Percentiles rank a stretch among this genome's conserved stretches.
phyloP scores from a whole-genome alignment of 257 asterid species.

The Linderniella brevidens region DNA sequence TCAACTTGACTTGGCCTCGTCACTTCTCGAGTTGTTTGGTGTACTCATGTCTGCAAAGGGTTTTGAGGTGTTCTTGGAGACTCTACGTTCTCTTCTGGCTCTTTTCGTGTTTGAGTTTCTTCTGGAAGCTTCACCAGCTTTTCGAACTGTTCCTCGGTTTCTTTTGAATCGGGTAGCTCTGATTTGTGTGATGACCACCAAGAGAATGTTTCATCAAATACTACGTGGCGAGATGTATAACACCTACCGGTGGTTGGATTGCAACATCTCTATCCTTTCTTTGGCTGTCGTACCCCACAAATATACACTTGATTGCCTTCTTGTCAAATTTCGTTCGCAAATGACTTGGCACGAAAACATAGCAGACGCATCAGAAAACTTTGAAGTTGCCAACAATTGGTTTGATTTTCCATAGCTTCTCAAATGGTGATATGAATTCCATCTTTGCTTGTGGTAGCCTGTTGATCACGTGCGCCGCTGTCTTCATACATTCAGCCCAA shows the following conservation, averaged over 20 bases:
- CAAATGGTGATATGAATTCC: slow-evolving; percentile 9
- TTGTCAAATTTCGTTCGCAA: slow-evolving; percentile 6
- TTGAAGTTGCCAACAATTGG: slow-evolving; percentile 6
- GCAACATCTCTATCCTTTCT: slow-evolving; percentile 9
- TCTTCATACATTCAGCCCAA: too few species aligned
- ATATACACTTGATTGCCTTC: slow-evolving; percentile 5
- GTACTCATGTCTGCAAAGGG: slow-evolving; percentile 2
- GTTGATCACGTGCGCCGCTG: too few species aligned
- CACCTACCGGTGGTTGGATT: slow-evolving; percentile 7
- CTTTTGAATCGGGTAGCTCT: slow-evolving; percentile 1
- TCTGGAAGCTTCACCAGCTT: not conserved
- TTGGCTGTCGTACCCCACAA: slow-evolving; percentile 11
- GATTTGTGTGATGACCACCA: slow-evolving; percentile 5
- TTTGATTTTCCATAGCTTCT: slow-evolving; percentile 9
- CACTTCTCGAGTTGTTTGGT: not conserved
- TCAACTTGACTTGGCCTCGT: too few species aligned
- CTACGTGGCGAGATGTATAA: not conserved
- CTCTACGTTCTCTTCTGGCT: not conserved
- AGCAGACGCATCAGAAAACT: slow-evolving; percentile 7
- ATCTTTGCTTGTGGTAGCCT: slow-evolving; percentile 5
- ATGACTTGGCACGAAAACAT: slow-evolving; percentile 5
- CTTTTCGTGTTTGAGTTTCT: not conserved
- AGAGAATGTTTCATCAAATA: slow-evolving; percentile 7
- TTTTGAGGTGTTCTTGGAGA: not conserved
- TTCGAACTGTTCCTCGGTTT: not conserved